A percentile compares a stretch with the other conserved stretches of the same genome.
These are phyloP conservation scores for Ambrosia trifida DNA, from an alignment of 129 eudicot species.

Conservation along the genomic window DNA sequence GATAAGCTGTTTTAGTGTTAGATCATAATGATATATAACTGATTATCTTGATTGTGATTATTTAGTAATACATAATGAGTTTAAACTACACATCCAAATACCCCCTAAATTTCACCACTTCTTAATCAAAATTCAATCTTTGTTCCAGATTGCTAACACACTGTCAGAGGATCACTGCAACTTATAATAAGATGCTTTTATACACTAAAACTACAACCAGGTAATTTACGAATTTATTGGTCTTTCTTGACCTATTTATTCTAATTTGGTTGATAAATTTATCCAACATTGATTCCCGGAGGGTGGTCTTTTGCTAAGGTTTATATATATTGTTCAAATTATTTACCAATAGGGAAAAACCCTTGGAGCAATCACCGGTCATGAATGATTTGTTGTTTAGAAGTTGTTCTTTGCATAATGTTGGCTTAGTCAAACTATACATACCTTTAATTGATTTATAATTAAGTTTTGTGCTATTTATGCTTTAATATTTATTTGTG, in stretches of 20 bases:
- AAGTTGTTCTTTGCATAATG: constrained; percentile 87
- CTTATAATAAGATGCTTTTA: constrained; percentile 77
- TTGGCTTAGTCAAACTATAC: constrained; percentile 30
- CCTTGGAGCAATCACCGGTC: constrained; percentile 15
- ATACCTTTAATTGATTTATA: background rate
- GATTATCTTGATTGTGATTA: too few relatives aligned
- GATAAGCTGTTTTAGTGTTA: background rate
- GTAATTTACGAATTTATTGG: constrained; percentile 30
- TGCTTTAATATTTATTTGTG: background rate
- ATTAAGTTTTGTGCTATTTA: background rate
- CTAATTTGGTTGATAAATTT: constrained; percentile 8
- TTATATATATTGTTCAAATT: constrained; percentile 48
- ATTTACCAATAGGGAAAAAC: background rate
- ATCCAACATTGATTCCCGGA: constrained; percentile 81
- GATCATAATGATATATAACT: too few relatives aligned
- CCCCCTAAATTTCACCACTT: background rate
- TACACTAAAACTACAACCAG: constrained; percentile 96
- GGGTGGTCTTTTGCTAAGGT: constrained; percentile 88
- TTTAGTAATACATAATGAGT: too few relatives aligned
- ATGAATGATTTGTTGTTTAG: constrained; percentile 54
- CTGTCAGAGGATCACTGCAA: constrained; percentile 48
- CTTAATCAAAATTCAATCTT: background rate
- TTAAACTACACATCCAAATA: background rate
- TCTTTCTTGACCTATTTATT: background rate
- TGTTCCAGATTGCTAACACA: constrained; percentile 65